Conservation (phyloP, 768 basidiomycete genomes). For the Cyathus striatus region DNA sequence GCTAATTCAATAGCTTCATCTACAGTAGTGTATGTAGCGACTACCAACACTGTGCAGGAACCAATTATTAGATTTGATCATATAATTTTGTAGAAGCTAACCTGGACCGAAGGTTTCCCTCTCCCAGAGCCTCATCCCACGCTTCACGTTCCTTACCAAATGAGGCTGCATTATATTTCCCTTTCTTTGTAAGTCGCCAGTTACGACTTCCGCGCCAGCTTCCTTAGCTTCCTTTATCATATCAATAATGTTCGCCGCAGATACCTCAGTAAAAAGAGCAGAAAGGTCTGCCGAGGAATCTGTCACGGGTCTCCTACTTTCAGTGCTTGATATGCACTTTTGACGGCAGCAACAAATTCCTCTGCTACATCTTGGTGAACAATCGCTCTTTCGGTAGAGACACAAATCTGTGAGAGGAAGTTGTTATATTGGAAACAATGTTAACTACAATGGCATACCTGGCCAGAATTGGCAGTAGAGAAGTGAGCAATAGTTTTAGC, state of each 20-base stretch:
- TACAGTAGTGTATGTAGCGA: constrained; percentile 38
- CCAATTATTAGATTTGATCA: neutral
- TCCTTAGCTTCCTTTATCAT: constrained; percentile 39
- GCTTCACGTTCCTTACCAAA: constrained; percentile 39
- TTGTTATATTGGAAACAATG: too few relatives aligned
- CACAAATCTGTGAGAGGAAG: too few relatives aligned
- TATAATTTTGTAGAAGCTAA: constrained; percentile 10
- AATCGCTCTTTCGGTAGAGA: constrained; percentile 57
- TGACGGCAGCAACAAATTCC: constrained; percentile 27
- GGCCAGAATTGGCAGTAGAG: constrained; percentile 43
- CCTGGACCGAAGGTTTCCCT: constrained; percentile 62
- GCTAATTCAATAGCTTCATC: constrained; percentile 55
- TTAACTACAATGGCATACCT: too few relatives aligned
- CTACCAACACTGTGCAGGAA: constrained; percentile 29
- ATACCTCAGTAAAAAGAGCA: constrained; percentile 37
- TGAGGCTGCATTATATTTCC: constrained; percentile 48
- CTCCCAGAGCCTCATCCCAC: constrained; percentile 49
- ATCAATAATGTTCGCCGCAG: constrained; percentile 38
- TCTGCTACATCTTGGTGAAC: constrained; percentile 36
- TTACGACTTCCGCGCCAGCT: constrained; percentile 38
- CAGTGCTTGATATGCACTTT: constrained; percentile 21
- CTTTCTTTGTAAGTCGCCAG: constrained; percentile 35
- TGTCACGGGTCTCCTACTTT: constrained; percentile 31
- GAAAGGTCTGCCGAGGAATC: constrained; percentile 24
- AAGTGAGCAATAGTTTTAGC: constrained; percentile 43